A percentile compares a stretch with the other conserved stretches of the same genome.
Evolutionary conservation across 495 filamentous ascomycete species (phyloP).

Genomic region (Hypoxylon intermedium): DNA sequence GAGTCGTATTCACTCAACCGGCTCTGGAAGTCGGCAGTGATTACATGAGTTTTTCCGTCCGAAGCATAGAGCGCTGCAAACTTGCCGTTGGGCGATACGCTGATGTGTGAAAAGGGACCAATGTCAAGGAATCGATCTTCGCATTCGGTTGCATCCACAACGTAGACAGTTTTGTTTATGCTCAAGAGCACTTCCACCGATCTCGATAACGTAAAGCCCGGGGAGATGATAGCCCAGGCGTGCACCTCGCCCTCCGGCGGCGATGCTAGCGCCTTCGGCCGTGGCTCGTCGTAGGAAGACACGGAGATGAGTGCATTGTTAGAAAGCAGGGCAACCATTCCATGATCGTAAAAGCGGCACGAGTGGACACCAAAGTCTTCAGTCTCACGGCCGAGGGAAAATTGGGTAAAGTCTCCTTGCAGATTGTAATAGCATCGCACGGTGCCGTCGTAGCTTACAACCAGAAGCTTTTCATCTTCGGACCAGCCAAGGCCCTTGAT

Average conservation of each 20-base stretch:
- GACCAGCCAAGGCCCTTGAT: conserved; percentile 95
- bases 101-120: conserved; percentile 89
- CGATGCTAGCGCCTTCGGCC: conserved; percentile 80
- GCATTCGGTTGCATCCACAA: conserved; percentile 85
- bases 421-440: conserved; percentile 92
- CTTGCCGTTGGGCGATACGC: conserved; percentile 87
- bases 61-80: conserved; percentile 86
- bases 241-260: conserved; percentile 81
- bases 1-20: conserved; percentile 92
- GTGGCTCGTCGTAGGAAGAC: conserved; percentile 86
- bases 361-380: conserved; percentile 85
- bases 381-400: conserved; percentile 88
- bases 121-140: conserved; percentile 90
- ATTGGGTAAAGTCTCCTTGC: conserved; percentile 92
- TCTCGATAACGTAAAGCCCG: conserved; percentile 87
- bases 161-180: conserved; percentile 82
- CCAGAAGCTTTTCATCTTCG: conserved; percentile 90
- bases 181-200: conserved; percentile 93
- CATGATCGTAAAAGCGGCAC: conserved; percentile 89
- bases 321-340: conserved; percentile 89
- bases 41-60: conserved; percentile 88
- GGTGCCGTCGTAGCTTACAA: conserved; percentile 86
- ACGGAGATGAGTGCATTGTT: conserved; percentile 91
- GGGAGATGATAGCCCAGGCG: conserved; percentile 89
- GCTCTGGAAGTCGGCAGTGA: conserved; percentile 91